These are phyloP conservation scores for Pythium insidiosum DNA, from an alignment of 352 stramenopile species.

Conservation along the genomic window DNA sequence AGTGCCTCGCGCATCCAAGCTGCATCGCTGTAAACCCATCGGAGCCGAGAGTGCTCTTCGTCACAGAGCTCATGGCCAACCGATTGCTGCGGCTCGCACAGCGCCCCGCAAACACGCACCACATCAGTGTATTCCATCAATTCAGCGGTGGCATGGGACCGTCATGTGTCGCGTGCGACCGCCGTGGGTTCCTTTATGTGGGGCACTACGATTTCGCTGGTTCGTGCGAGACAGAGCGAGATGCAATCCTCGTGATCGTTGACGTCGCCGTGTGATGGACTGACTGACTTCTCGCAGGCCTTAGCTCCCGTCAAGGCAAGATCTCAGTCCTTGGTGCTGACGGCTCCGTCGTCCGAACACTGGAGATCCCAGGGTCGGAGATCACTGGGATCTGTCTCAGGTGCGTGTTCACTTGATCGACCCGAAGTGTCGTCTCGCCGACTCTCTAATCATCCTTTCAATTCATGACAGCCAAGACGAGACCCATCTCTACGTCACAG, in stretches of 20 bases:
- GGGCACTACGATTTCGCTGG: slow-evolving; percentile 81
- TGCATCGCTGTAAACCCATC: slow-evolving; percentile 30
- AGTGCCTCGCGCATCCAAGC: slow-evolving; percentile 80
- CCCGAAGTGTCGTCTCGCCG: too few relatives aligned
- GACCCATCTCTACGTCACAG: slow-evolving; percentile 56
- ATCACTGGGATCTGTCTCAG: slow-evolving; percentile 75
- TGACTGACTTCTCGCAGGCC: too few relatives aligned
- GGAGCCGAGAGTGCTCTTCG: slow-evolving; percentile 41
- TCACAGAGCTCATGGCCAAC: slow-evolving; percentile 79
- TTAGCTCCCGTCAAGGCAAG: too few relatives aligned
- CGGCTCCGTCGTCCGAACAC: slow-evolving; percentile 34
- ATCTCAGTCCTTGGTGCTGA: slow-evolving; percentile 56
- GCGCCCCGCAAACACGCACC: slow-evolving; percentile 56
- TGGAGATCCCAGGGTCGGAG: slow-evolving; percentile 51
- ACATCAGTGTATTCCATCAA: slow-evolving; percentile 77
- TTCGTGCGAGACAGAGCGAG: too few relatives aligned
- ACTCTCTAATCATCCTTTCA: too few relatives aligned
- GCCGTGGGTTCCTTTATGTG: slow-evolving; percentile 58
- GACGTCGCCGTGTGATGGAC: too few relatives aligned
- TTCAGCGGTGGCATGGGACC: slow-evolving; percentile 75
- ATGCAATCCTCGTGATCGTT: too few relatives aligned
- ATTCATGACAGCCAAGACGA: slow-evolving; percentile 48
- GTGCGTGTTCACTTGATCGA: too few relatives aligned
- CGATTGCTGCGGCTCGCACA: slow-evolving; percentile 63
- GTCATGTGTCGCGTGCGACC: slow-evolving; percentile 62